Conservation (phyloP, 2,329 filamentous ascomycete genomes). For the Gyromitra esculenta region DNA sequence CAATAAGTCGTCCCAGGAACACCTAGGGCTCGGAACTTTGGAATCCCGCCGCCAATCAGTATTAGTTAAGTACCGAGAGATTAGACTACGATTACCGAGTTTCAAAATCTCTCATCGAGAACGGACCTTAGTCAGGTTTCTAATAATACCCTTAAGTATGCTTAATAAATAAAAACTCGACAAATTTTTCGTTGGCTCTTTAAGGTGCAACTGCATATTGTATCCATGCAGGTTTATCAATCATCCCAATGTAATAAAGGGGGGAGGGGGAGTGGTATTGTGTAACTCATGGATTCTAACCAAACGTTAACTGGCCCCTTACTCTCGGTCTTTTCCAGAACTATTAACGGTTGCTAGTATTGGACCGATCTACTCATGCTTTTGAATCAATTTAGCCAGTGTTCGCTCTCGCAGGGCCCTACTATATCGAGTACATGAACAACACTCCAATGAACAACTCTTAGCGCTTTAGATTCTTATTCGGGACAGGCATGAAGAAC, state of each 20-base stretch:
- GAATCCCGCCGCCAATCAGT: background rate
- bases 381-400: background rate
- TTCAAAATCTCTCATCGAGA: background rate
- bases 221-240: constrained; percentile 12
- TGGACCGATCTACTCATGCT: background rate
- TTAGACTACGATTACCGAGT: background rate
- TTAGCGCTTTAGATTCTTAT: background rate
- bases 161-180: background rate
- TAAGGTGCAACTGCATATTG: background rate
- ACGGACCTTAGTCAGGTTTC: background rate
- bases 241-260: constrained; percentile 1
- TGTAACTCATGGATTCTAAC: background rate
- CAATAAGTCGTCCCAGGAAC: background rate
- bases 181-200: background rate
- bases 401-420: background rate
- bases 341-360: constrained; percentile 2
- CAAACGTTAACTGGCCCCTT: background rate
- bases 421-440: background rate
- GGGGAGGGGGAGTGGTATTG: background rate
- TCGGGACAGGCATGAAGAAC: background rate
- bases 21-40: background rate
- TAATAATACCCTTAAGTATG: constrained; percentile 22
- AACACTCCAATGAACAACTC: background rate
- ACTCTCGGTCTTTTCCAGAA: background rate
- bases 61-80: background rate